Conservation (phyloP, 1,139 yeast genomes). For the Eremothecium gossypii region DNA sequence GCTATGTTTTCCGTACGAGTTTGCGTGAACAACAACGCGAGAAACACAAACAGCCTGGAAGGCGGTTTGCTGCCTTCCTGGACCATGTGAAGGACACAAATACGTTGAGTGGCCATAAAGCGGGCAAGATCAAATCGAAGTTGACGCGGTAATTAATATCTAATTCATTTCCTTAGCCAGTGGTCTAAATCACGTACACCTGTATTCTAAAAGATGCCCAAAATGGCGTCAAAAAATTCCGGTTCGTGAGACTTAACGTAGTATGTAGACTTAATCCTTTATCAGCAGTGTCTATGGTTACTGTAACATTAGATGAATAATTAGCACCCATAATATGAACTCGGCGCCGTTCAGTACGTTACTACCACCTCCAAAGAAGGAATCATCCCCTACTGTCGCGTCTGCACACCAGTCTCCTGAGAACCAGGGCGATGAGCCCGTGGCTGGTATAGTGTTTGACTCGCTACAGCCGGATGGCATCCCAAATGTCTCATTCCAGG, state of each 20-base stretch:
- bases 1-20: constrained; percentile 27
- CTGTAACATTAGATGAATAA: no score
- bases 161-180: no score
- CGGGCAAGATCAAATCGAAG: constrained; percentile 23
- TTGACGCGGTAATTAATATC: constrained; percentile 16
- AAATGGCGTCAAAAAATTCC: background rate
- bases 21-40: constrained; percentile 15
- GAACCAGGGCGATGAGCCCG: background rate
- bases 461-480: constrained; percentile 5
- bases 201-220: background rate
- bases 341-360: constrained; percentile 20
- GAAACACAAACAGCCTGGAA: constrained; percentile 8
- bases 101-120: constrained; percentile 14
- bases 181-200: background rate
- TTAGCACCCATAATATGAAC: background rate
- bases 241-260: background rate
- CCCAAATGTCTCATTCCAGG: constrained; percentile 25
- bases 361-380: constrained; percentile 20
- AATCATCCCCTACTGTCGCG: background rate
- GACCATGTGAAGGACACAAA: constrained; percentile 11
- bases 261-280: no score
- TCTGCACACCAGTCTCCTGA: background rate
- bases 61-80: constrained; percentile 2
- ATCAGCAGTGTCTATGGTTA: no score
- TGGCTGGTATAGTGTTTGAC: constrained; percentile 8